A percentile compares a stretch with the other conserved stretches of the same genome.
These are phyloP conservation scores for Extremus antarcticus DNA, from an alignment of 495 filamentous ascomycete species.

Conservation along the genomic window DNA sequence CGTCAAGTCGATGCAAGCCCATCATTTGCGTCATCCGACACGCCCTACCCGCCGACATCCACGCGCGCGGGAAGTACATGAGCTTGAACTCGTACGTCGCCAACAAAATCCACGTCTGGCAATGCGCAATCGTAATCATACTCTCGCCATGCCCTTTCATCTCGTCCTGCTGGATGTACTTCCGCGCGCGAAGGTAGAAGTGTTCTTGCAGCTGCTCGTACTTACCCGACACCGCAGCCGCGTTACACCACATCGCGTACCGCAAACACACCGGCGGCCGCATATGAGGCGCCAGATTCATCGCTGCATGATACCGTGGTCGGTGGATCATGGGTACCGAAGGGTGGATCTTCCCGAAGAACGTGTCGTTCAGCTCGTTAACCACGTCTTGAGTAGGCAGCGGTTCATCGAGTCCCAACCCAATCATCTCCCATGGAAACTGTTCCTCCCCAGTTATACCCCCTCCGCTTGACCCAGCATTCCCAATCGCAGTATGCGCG, in stretches of 20 bases:
- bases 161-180: slow-evolving; percentile 81
- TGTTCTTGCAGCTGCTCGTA: slow-evolving; percentile 64
- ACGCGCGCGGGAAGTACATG: slow-evolving; percentile 96
- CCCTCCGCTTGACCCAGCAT: not conserved
- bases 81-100: slow-evolving; percentile 85
- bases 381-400: slow-evolving; percentile 78
- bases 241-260: slow-evolving; percentile 89
- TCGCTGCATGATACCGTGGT: slow-evolving; percentile 68
- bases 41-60: slow-evolving; percentile 78
- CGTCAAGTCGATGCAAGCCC: slow-evolving; percentile 82
- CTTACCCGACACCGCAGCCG: slow-evolving; percentile 72
- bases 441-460: slow-evolving; percentile 23
- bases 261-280: slow-evolving; percentile 80
- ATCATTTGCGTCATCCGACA: slow-evolving; percentile 79
- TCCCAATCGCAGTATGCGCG: not conserved
- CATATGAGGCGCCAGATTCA: slow-evolving; percentile 74
- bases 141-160: slow-evolving; percentile 87
- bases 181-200: slow-evolving; percentile 79
- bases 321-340: slow-evolving; percentile 81
- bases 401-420: slow-evolving; percentile 83
- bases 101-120: slow-evolving; percentile 73
- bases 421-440: slow-evolving; percentile 78
- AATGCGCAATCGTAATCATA: slow-evolving; percentile 68
- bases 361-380: slow-evolving; percentile 84
- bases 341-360: slow-evolving; percentile 82